A percentile compares a stretch with the other conserved stretches of the same genome.
phyloP scores from a whole-genome alignment of 2,329 filamentous ascomycete genomes.

The Arthrobotrys megalospora region DNA sequence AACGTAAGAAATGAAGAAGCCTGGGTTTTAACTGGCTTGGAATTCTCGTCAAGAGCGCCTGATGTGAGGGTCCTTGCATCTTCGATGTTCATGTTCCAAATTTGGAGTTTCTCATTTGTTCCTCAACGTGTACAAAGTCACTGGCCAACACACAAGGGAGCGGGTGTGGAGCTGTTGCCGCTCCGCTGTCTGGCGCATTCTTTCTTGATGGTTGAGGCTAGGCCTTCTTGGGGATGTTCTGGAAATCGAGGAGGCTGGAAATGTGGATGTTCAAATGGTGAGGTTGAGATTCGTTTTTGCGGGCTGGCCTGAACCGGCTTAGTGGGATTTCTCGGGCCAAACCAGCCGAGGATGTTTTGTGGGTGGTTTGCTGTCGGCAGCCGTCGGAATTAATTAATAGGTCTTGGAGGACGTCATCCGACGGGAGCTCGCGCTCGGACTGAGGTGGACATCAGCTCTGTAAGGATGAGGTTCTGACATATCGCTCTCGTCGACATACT shows the following conservation, averaged over 20 bases:
- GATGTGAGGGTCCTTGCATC: conserved; percentile 18
- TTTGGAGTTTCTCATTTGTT: conserved; percentile 9
- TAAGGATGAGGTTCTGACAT: too few relatives aligned
- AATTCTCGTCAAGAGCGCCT: conserved; percentile 2
- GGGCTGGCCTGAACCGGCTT: conserved; percentile 3
- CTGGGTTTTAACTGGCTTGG: conserved; percentile 7
- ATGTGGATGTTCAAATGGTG: background rate
- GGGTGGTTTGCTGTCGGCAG: conserved; percentile 16
- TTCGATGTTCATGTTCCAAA: conserved; percentile 16
- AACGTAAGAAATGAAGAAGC: conserved; percentile 3
- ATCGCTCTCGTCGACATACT: too few relatives aligned
- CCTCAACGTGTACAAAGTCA: conserved; percentile 6
- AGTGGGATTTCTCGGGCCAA: conserved; percentile 29
- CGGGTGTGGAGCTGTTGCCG: conserved; percentile 14
- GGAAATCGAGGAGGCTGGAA: conserved; percentile 30
- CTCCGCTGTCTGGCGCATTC: conserved; percentile 37
- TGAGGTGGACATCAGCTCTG: background rate
- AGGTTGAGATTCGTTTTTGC: conserved; percentile 18
- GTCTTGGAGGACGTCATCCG: conserved; percentile 29
- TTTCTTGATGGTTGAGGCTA: conserved; percentile 2
- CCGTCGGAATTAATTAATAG: conserved; percentile 10
- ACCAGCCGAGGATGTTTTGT: conserved; percentile 34
- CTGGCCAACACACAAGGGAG: conserved; percentile 10
- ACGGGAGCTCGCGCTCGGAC: background rate
- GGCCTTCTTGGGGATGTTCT: conserved; percentile 14